Conservation (phyloP, 2,329 filamentous ascomycete species). For the Fusarium sp. region DNA sequence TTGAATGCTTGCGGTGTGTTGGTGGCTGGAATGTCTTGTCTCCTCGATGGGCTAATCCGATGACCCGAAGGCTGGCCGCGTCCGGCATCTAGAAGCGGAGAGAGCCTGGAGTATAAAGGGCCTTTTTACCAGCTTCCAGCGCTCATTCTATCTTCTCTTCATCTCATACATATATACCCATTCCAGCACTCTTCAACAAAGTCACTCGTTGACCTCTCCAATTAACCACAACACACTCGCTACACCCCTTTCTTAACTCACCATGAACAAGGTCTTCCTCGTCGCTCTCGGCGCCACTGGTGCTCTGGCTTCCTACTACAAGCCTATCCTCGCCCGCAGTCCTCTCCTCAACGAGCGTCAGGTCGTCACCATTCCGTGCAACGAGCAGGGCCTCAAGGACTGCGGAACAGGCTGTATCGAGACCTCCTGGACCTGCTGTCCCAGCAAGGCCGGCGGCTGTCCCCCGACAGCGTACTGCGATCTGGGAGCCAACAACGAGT, state of each 20-base stretch:
- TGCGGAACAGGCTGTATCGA: slow-evolving; percentile 53
- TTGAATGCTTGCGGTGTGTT: slow-evolving; percentile 19
- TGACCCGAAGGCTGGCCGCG: slow-evolving; percentile 18
- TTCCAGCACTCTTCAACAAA: not conserved
- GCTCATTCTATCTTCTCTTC: not conserved
- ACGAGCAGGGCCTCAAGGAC: slow-evolving; percentile 41
- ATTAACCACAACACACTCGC: slow-evolving; percentile 17
- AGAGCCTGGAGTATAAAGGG: slow-evolving; percentile 1
- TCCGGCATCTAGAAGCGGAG: slow-evolving; percentile 11
- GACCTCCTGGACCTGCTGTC: slow-evolving; percentile 50
- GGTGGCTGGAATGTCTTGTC: slow-evolving; percentile 40
- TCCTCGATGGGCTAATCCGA: slow-evolving; percentile 16
- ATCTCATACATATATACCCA: not conserved
- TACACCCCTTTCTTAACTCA: slow-evolving; percentile 14
- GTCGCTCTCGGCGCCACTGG: slow-evolving; percentile 40
- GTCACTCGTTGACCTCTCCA: slow-evolving; percentile 6
- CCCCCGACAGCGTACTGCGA: slow-evolving; percentile 43
- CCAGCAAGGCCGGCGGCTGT: slow-evolving; percentile 49
- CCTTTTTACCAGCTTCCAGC: not conserved
- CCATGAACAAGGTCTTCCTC: slow-evolving; percentile 49
- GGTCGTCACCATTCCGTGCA: slow-evolving; percentile 43
- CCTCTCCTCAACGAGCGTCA: slow-evolving; percentile 42
- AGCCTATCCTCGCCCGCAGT: not conserved
- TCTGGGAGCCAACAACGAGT: slow-evolving; percentile 47
- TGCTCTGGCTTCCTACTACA: slow-evolving; percentile 33